Percentiles rank a stretch among this genome's conserved stretches.
Conservation (phyloP, 2,329 filamentous ascomycete genomes). For the Rhytidhysteron rufulum region DNA sequence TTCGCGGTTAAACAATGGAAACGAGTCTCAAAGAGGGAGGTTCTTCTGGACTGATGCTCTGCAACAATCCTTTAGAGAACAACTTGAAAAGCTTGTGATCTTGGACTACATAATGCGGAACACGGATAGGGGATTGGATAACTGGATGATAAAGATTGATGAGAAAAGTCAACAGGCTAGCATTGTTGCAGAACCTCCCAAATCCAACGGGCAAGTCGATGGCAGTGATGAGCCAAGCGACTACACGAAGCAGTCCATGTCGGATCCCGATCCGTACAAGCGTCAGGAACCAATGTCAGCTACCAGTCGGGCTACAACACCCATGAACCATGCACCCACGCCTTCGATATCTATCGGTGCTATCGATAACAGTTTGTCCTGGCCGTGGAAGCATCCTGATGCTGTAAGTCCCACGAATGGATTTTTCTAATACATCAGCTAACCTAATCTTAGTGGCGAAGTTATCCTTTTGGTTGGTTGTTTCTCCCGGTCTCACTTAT, state of each 20-base stretch:
- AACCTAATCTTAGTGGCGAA: slow-evolving; percentile 55
- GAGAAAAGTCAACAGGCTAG: slow-evolving; percentile 77
- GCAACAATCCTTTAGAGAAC: slow-evolving; percentile 89
- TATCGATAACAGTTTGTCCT: slow-evolving; percentile 96
- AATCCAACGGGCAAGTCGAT: slow-evolving; percentile 47
- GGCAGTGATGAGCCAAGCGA: slow-evolving; percentile 43
- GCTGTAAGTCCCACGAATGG: slow-evolving; percentile 61
- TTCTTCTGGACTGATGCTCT: slow-evolving; percentile 86
- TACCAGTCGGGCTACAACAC: slow-evolving; percentile 54
- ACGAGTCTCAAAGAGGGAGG: slow-evolving; percentile 37
- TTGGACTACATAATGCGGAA: slow-evolving; percentile 99
- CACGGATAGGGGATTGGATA: slow-evolving; percentile 92
- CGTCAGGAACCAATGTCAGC: slow-evolving; percentile 83
- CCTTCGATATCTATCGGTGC: slow-evolving; percentile 76
- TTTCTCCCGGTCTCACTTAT: slow-evolving; percentile 96
- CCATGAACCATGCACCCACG: slow-evolving; percentile 47
- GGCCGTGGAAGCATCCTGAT: slow-evolving; percentile 99
- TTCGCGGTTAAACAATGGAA: slow-evolving; percentile 31
- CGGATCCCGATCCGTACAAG: slow-evolving; percentile 60
- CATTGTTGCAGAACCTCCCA: slow-evolving; percentile 81
- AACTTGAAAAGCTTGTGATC: slow-evolving; percentile 95
- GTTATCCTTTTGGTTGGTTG: slow-evolving; percentile 97
- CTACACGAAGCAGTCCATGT: slow-evolving; percentile 61
- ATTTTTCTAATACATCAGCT: slow-evolving; percentile 44
- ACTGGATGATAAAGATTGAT: slow-evolving; percentile 99